Evolutionary conservation across 306 rosid species (phyloP), one percentile per base, ranked within the genome.

Genomic region (Vigna hirtella): DNA sequence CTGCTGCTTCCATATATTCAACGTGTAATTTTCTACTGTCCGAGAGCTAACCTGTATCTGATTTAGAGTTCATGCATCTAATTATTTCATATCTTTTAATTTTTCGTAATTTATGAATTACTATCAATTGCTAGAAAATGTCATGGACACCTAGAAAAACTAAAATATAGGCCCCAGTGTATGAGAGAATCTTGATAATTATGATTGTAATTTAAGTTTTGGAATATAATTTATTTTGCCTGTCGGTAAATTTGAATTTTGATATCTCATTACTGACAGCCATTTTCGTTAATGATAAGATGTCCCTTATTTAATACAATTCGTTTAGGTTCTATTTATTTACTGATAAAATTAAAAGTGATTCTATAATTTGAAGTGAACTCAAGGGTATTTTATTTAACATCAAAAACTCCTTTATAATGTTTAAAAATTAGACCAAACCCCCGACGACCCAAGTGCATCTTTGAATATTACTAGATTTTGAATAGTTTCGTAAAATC

Each of bases 1-100:
- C 99, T 48, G 98, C 99, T 43, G 98, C 99, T 83, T 89, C 98
- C 53, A 93, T 95, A 77, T 95, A 95, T 73, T 91, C 99, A 75
- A 95, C 97, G 5, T 95, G 98, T 89, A 91, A 87, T 82, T 93
- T 83, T 82, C 84, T 95, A 0, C 48, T 84, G 83, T 86, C 94
- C 22, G 88, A 85, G 49, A 88, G 89, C 65, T 85, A 30, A 84
- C 83, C 0, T 86, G 85, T 79, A 69, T 81, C 66, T 89, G 87
- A 83, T 61, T 51, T 16, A 53, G 67, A 63, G 64, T 71, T 79
- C 13, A 16, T 59, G 62, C 57, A 13, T 70, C 58, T 66, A 73
- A 69, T 79, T 45, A 50, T 77, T 72, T 78, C 24, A 45, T 3
- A 56, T 47, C 22, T 59, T 74, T 64, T 14, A 26, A 16, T 42